Evolutionary conservation across 2,329 filamentous ascomycete genomes (phyloP).

Genomic region (Aspergillus glaucus): DNA sequence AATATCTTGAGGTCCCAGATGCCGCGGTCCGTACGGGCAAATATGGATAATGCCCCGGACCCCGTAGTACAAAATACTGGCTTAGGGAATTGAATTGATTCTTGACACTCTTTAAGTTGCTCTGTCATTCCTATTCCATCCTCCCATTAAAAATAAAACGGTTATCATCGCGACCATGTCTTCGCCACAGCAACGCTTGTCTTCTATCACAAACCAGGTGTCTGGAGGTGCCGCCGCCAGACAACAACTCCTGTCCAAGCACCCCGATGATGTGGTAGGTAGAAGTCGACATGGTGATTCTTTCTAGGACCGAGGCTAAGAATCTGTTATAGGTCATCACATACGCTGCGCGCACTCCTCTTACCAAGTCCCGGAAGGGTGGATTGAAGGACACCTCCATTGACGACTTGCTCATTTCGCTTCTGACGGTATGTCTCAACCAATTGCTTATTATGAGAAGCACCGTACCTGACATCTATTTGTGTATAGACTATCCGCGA

Average conservation of each 20-base stretch:
- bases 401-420: slow-evolving; percentile 31
- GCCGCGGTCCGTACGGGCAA: not conserved
- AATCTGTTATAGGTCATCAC: slow-evolving; percentile 30
- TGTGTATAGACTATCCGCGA: slow-evolving; percentile 58
- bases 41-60: no score
- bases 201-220: slow-evolving; percentile 38
- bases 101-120: not conserved
- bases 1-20: not conserved
- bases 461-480: not conserved
- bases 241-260: slow-evolving; percentile 29
- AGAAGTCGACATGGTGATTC: not conserved
- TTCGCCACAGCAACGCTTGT: slow-evolving; percentile 33
- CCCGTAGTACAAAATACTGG: not conserved
- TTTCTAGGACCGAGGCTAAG: not conserved
- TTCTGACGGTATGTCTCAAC: slow-evolving; percentile 26
- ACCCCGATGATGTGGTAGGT: slow-evolving; percentile 36
- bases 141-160: not conserved
- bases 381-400: slow-evolving; percentile 34
- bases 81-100: not conserved
- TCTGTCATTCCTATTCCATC: not conserved
- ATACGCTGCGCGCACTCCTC: slow-evolving; percentile 32
- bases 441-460: not conserved
- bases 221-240: slow-evolving; percentile 22
- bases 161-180: slow-evolving; percentile 23
- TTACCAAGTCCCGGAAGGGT: slow-evolving; percentile 36